These are phyloP conservation scores for Salisapilia sapeloensis DNA, from an alignment of 352 stramenopile species.

Conservation along the genomic window DNA sequence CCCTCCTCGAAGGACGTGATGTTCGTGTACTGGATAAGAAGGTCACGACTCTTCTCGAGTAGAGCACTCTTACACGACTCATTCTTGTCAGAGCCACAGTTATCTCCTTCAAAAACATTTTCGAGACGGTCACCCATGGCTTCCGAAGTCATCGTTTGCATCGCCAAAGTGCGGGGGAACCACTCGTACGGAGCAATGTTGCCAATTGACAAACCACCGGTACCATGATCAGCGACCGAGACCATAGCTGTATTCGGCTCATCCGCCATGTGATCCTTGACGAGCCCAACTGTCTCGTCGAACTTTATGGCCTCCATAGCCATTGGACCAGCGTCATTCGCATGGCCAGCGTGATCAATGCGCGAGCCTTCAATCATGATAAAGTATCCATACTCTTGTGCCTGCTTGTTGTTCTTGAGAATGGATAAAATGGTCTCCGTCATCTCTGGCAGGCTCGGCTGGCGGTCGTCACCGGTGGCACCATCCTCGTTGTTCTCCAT, in stretches of 20 bases:
- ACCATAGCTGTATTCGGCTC: slow-evolving; percentile 33
- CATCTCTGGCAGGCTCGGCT: slow-evolving; percentile 46
- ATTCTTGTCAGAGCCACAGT: slow-evolving; percentile 12
- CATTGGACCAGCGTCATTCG: slow-evolving; percentile 50
- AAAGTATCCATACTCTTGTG: slow-evolving; percentile 61
- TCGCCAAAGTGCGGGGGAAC: slow-evolving; percentile 21
- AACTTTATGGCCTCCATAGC: slow-evolving; percentile 50
- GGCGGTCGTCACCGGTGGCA: slow-evolving; percentile 10
- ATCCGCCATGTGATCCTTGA: slow-evolving; percentile 30
- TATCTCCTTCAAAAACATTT: slow-evolving; percentile 10
- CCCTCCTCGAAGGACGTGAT: slow-evolving; percentile 16
- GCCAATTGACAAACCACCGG: slow-evolving; percentile 38
- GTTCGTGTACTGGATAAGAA: slow-evolving; percentile 36
- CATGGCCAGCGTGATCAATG: slow-evolving; percentile 46
- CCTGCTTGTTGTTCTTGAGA: slow-evolving; percentile 47
- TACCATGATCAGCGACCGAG: slow-evolving; percentile 44
- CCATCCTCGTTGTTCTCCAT: slow-evolving; percentile 10
- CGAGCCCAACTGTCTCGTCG: slow-evolving; percentile 43
- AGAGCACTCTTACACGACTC: slow-evolving; percentile 25
- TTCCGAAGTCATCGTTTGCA: slow-evolving; percentile 45
- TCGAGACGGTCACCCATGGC: slow-evolving; percentile 24
- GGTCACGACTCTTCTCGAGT: slow-evolving; percentile 14
- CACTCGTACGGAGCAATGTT: slow-evolving; percentile 24
- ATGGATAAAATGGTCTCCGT: slow-evolving; percentile 34
- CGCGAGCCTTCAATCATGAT: slow-evolving; percentile 62